Conservation (phyloP, 129 eudicot genomes). For the Flaveria linearis region DNA sequence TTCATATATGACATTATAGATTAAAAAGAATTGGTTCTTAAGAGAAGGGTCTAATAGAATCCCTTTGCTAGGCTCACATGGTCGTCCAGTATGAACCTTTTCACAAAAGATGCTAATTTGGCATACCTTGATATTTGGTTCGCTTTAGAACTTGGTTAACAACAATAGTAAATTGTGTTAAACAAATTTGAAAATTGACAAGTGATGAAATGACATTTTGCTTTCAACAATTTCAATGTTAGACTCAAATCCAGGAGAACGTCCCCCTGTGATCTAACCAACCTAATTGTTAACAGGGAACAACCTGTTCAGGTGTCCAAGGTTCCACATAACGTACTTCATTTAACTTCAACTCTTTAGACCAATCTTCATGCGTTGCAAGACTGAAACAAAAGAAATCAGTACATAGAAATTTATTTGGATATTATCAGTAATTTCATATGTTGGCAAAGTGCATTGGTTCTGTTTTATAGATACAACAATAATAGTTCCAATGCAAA, state of each 20-base stretch:
- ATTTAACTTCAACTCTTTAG: neutral
- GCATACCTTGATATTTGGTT: neutral
- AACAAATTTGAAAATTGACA: neutral
- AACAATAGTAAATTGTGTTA: neutral
- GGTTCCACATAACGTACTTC: neutral
- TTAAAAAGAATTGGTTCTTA: neutral
- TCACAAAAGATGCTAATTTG: neutral
- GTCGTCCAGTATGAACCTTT: neutral
- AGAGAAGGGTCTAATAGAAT: neutral
- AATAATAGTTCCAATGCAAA: no score
- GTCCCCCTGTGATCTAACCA: neutral
- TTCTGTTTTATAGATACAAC: no score
- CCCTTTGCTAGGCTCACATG: neutral
- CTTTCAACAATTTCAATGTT: neutral
- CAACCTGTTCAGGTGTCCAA: neutral
- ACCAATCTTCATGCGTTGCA: neutral
- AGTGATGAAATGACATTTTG: conserved; percentile 9
- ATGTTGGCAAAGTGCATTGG: no score
- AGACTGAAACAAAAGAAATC: neutral
- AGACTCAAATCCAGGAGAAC: neutral
- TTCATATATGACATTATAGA: neutral
- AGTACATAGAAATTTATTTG: neutral
- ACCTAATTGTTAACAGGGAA: neutral
- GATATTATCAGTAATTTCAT: neutral
- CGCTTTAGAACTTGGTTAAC: neutral